phyloP scores from a whole-genome alignment of 805 yeast species.

The Yueomyces sp. region DNA sequence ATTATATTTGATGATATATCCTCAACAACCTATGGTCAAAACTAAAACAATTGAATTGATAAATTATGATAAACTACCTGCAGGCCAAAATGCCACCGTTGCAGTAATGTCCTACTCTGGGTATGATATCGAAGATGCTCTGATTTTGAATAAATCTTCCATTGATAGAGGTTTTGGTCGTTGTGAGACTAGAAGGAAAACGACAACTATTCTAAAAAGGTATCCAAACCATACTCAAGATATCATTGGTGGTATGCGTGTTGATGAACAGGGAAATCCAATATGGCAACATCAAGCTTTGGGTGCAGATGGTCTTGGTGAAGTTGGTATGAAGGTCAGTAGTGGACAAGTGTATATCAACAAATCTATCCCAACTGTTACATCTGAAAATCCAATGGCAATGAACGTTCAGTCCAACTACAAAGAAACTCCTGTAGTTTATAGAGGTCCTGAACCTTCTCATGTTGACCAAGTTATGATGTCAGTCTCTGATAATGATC shows the following conservation, averaged over 20 bases:
- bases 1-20: slow-evolving; percentile 91
- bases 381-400: slow-evolving; percentile 39
- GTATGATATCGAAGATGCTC: slow-evolving; percentile 97
- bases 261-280: slow-evolving; percentile 67
- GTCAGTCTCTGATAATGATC: slow-evolving; percentile 91
- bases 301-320: slow-evolving; percentile 94
- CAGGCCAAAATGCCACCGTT: slow-evolving; percentile 97
- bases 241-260: slow-evolving; percentile 82
- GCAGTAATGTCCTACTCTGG: slow-evolving; percentile 99
- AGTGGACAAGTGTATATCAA: slow-evolving; percentile 91
- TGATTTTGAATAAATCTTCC: slow-evolving; percentile 85
- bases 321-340: slow-evolving; percentile 81
- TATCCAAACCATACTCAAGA: slow-evolving; percentile 92
- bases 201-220: slow-evolving; percentile 77
- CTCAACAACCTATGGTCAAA: slow-evolving; percentile 98
- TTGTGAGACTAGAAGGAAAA: slow-evolving; percentile 89
- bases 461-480: slow-evolving; percentile 96
- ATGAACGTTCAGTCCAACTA: slow-evolving; percentile 35
- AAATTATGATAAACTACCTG: slow-evolving; percentile 91
- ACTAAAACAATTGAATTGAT: slow-evolving; percentile 93
- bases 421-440: slow-evolving; percentile 82
- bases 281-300: slow-evolving; percentile 75
- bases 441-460: slow-evolving; percentile 91
- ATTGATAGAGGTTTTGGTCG: slow-evolving; percentile 96
- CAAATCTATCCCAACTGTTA: slow-evolving; percentile 82